These are phyloP conservation scores for Alternaria rosae DNA, from an alignment of 2,329 filamentous ascomycete genomes.

Conservation along the genomic window DNA sequence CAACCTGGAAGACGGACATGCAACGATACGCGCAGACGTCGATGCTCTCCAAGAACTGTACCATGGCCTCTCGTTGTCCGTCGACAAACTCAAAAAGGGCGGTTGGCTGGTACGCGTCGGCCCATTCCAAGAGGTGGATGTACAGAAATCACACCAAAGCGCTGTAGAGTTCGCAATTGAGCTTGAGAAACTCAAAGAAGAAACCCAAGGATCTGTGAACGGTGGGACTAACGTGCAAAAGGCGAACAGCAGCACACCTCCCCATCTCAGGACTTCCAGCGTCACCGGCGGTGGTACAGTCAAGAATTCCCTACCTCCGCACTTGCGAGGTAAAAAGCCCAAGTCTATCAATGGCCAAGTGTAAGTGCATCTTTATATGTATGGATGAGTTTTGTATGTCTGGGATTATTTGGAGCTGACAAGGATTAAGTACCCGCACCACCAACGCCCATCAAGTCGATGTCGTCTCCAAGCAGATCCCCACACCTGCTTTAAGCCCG, in stretches of 20 bases:
- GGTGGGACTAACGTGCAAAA: conserved; percentile 17
- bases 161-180: conserved; percentile 22
- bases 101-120: conserved; percentile 27
- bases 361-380: conserved; percentile 5
- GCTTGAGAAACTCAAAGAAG: conserved; percentile 24
- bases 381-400: neutral
- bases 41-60: conserved; percentile 21
- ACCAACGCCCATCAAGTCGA: conserved; percentile 33
- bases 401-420: conserved; percentile 2
- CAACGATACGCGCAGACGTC: conserved; percentile 22
- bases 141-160: conserved; percentile 17
- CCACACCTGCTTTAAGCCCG: conserved; percentile 16
- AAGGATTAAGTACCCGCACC: conserved; percentile 13
- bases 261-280: conserved; percentile 9
- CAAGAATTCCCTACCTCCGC: conserved; percentile 27
- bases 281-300: conserved; percentile 7
- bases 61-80: conserved; percentile 24
- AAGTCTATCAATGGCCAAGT: neutral
- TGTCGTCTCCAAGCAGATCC: conserved; percentile 1
- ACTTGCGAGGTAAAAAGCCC: conserved; percentile 18
- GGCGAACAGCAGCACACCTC: conserved; percentile 15
- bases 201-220: conserved; percentile 13
- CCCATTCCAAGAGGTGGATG: conserved; percentile 16
- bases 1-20: conserved; percentile 26
- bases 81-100: conserved; percentile 31